phyloP scores from a whole-genome alignment of 805 yeast genomes.

The Yamadazyma phyllophila region DNA sequence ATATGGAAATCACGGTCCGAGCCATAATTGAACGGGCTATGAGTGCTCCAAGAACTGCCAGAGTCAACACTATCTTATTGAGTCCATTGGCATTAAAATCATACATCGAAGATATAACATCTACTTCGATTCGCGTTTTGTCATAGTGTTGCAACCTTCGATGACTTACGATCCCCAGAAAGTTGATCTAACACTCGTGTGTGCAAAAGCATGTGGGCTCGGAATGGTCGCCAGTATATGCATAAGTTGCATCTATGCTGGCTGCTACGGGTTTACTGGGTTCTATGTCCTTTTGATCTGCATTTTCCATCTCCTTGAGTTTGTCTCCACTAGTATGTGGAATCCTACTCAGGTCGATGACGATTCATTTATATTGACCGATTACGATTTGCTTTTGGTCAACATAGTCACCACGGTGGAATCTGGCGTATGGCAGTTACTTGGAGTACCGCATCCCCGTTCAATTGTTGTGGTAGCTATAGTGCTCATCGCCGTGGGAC shows the following conservation, averaged over 20 bases:
- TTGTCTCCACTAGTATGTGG: constrained; percentile 70
- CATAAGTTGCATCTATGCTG: constrained; percentile 1
- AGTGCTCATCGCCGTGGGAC: constrained; percentile 55
- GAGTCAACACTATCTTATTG: not conserved
- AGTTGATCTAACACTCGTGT: constrained; percentile 30
- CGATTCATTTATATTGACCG: constrained; percentile 48
- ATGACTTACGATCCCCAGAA: constrained; percentile 23
- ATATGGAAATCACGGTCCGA: constrained; percentile 1
- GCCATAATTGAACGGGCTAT: constrained; percentile 8
- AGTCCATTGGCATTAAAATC: not conserved
- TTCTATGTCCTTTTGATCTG: constrained; percentile 52
- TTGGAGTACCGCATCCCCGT: not conserved
- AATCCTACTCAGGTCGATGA: constrained; percentile 64
- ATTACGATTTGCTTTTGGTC: constrained; percentile 27
- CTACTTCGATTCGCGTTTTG: not conserved
- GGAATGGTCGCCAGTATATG: constrained; percentile 26
- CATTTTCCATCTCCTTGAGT: constrained; percentile 80
- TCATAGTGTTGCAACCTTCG: not conserved
- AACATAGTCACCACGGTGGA: constrained; percentile 21
- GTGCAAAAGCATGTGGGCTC: constrained; percentile 29
- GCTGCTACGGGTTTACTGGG: not conserved
- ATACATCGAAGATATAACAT: not conserved
- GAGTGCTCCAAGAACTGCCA: constrained; percentile 18
- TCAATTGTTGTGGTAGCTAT: constrained; percentile 42
- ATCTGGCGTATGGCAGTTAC: constrained; percentile 1